These are phyloP conservation scores for Quercus glauca DNA, from an alignment of 306 rosid genomes.

Conservation along the genomic window DNA sequence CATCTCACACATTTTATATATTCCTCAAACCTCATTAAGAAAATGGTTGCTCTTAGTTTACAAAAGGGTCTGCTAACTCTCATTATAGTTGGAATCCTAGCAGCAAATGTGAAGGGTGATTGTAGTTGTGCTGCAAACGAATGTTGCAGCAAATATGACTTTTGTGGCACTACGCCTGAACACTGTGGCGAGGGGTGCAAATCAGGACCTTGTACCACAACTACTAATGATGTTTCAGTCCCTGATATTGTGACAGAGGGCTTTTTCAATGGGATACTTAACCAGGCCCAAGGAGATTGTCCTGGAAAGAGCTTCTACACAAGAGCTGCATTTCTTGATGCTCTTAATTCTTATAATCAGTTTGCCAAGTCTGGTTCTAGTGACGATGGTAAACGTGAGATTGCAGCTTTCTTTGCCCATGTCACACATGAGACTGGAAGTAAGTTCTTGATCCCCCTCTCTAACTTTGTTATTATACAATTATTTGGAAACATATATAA, in stretches of 20 bases:
- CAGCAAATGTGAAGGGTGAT: neutral
- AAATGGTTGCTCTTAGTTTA: neutral
- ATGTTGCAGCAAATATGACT: conserved; percentile 24
- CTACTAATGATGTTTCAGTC: neutral
- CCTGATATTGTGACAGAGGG: conserved; percentile 2
- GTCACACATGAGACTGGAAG: conserved; percentile 31
- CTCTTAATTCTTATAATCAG: neutral
- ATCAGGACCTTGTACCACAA: neutral
- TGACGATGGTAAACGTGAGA: conserved; percentile 30
- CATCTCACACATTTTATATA: no score
- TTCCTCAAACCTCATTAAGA: no score
- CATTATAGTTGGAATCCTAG: neutral
- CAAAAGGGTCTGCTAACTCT: neutral
- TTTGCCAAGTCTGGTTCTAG: conserved; percentile 8
- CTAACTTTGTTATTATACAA: no score
- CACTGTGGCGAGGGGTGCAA: conserved; percentile 27
- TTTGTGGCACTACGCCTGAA: neutral
- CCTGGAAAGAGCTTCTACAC: conserved; percentile 30
- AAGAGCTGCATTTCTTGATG: conserved; percentile 25
- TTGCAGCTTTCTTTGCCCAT: conserved; percentile 39
- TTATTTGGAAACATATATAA: no score
- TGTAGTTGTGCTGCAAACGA: conserved; percentile 12
- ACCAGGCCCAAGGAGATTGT: conserved; percentile 17
- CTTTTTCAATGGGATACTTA: conserved; percentile 20
- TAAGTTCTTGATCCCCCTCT: neutral